Percentiles rank a stretch among this genome's conserved stretches.
phyloP scores from a whole-genome alignment of 148 eudicot genomes.

The Selenicereus undatus region DNA sequence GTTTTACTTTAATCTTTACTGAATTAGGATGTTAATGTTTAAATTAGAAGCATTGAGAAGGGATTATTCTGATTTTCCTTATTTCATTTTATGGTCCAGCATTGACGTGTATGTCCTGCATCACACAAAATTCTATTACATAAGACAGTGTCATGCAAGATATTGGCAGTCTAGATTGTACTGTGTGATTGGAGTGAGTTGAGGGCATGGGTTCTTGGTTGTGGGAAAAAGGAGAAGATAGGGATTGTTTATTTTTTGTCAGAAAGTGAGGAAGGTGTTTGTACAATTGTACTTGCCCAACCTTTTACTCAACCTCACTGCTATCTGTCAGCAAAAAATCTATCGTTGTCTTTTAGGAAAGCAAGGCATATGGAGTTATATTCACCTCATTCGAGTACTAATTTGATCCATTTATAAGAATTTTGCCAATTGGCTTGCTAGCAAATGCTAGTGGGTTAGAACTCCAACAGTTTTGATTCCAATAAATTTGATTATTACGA shows the following conservation, averaged over 20 bases:
- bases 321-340: neutral
- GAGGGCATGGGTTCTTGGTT: neutral
- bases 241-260: neutral
- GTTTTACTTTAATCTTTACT: neutral
- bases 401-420: too few species aligned
- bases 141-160: neutral
- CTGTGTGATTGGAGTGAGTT: neutral
- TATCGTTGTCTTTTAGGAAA: neutral
- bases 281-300: neutral
- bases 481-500: too few species aligned
- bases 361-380: too few species aligned
- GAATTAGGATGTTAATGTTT: neutral
- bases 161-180: neutral
- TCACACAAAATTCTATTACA: neutral
- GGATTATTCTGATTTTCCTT: neutral
- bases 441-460: too few species aligned
- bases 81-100: too few species aligned
- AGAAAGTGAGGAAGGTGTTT: neutral
- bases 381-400: too few species aligned
- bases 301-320: neutral
- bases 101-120: too few species aligned
- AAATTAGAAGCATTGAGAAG: too few species aligned
- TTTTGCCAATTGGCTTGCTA: too few species aligned
- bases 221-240: neutral
- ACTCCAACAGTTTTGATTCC: too few species aligned